Conservation (phyloP, 2,329 filamentous ascomycete species). For the Epichloe sp. region DNA sequence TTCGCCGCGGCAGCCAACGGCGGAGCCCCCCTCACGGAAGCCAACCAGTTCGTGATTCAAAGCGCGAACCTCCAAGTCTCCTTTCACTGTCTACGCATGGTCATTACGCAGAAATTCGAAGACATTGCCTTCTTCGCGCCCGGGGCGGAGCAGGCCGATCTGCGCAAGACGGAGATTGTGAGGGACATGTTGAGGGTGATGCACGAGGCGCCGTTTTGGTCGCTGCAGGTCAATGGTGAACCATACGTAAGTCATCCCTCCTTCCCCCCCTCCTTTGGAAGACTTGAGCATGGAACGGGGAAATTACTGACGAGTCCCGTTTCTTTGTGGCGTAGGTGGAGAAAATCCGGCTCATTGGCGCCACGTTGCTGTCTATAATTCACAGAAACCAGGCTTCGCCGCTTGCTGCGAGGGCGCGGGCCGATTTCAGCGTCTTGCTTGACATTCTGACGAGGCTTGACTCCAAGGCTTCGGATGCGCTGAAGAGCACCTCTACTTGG, state of each 20-base stretch:
- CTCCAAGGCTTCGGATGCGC: constrained; percentile 28
- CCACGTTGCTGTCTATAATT: constrained; percentile 24
- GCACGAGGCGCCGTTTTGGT: constrained; percentile 28
- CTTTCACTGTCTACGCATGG: constrained; percentile 27
- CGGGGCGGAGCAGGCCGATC: constrained; percentile 18
- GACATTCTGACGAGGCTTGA: constrained; percentile 28
- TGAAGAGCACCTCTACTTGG: constrained; percentile 17
- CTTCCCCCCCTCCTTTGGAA: not conserved
- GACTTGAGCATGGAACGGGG: not conserved
- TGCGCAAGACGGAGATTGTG: constrained; percentile 29
- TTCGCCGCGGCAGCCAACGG: constrained; percentile 9
- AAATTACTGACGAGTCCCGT: not conserved
- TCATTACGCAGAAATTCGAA: constrained; percentile 25
- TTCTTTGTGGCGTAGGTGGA: constrained; percentile 18
- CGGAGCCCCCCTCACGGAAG: constrained; percentile 10
- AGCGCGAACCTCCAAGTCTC: constrained; percentile 28
- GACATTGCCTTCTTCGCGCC: constrained; percentile 18
- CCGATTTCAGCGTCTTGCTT: constrained; percentile 26
- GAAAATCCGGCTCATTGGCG: constrained; percentile 26
- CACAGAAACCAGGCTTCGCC: constrained; percentile 24
- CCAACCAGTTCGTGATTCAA: constrained; percentile 24
- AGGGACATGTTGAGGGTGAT: constrained; percentile 28
- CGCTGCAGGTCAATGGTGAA: constrained; percentile 26
- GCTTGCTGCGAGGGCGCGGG: constrained; percentile 22
- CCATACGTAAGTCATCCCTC: constrained; percentile 19